phyloP scores from a whole-genome alignment of 345 rosid species.

The Psidium guajava region DNA sequence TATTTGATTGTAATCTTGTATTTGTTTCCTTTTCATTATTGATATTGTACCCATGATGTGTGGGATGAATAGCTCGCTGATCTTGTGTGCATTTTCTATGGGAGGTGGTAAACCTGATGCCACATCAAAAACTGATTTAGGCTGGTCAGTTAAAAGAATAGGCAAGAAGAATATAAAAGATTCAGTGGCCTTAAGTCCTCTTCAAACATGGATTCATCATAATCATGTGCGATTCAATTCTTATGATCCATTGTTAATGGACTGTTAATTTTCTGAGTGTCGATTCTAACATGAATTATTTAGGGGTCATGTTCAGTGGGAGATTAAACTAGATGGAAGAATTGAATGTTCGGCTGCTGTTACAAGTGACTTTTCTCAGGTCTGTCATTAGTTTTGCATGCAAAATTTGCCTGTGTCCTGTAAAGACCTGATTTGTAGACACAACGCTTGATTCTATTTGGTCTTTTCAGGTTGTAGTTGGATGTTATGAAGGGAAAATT shows the following conservation, averaged over 20 bases:
- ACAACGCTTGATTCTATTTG: neutral
- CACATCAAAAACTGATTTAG: neutral
- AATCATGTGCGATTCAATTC: neutral
- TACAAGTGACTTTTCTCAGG: constrained; percentile 73
- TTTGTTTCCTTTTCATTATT: neutral
- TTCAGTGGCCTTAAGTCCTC: neutral
- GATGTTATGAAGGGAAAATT: constrained; percentile 79
- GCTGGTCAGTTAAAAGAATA: neutral
- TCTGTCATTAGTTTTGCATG: constrained; percentile 13
- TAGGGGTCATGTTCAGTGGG: constrained; percentile 86
- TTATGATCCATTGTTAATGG: neutral
- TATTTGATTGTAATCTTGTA: neutral
- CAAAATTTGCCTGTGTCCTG: constrained; percentile 1
- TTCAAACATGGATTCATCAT: neutral
- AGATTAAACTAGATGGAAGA: constrained; percentile 62
- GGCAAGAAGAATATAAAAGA: neutral
- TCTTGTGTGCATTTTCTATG: neutral
- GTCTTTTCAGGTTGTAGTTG: constrained; percentile 62
- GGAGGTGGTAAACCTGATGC: neutral
- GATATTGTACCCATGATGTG: neutral
- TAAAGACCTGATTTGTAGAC: neutral
- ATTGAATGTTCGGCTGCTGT: constrained; percentile 81
- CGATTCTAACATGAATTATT: constrained; percentile 1
- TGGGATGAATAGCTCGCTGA: neutral
- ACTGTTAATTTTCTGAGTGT: neutral